Evolutionary conservation across 768 basidiomycete species (phyloP), one percentile per base, ranked within the genome.

Genomic region (Macrocybe gigantea): DNA sequence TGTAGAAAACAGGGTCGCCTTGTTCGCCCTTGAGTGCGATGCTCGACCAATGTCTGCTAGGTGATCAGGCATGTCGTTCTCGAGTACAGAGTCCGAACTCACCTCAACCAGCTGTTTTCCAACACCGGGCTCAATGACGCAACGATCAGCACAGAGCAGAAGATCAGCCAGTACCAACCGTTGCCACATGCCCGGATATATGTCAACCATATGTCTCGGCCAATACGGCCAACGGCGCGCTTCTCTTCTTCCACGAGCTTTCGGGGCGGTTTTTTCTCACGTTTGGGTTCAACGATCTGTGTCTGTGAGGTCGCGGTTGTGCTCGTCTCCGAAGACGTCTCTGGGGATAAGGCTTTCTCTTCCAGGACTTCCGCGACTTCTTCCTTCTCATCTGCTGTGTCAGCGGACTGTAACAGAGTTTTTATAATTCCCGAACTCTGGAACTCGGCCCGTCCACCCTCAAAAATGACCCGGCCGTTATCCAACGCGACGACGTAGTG

Each of bases 201-300:
- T 0, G 72, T 73, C 38, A 64, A 56, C 88, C 88, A 91, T 14
- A 89, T 78, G 35, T 79, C 77, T 48, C 72, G 66, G 41, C 76
- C 65, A 45, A 91, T 86, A 40, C 83, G 74, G 3, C 88, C 88
- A 38, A 81, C 79, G 1, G 83, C 86, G n/a, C 88, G 75, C 51
- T 77, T 79, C 61, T 90, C 88, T 56, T 90, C 88, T 56, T 95
- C 92, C 5, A 94, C 70, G 40, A 94, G 74, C 61, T 93, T 94
- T 34, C 90, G 74, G 0, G 92, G 86, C 1, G 73, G 58, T 58
- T 82, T 87, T 60, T 74, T 79, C 48, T 65, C 63, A 12, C 57
- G 57, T 33, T 75, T 40, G 71, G 69, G 32, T 31, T 58, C 51
- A 15, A 59, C 36, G 22, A 22, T 22, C 22, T 22, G 22, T 10